Evolutionary conservation across 2,329 filamentous ascomycete species (phyloP), one percentile per base, ranked within the genome.

Genomic region (Paecilomyces fulvus): DNA sequence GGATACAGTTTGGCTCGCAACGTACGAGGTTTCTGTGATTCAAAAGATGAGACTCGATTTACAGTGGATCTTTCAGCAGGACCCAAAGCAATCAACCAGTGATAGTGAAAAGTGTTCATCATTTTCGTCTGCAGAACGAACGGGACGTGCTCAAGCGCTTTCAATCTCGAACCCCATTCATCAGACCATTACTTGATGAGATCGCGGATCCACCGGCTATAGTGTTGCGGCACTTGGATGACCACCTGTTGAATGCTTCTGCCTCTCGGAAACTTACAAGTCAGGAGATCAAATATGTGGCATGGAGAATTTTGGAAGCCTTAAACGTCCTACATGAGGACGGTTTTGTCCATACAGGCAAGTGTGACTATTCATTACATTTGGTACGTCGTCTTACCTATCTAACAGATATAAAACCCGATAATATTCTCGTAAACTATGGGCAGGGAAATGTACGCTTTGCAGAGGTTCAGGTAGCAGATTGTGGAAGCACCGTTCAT

Each of bases 181-280:
- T 54, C 46, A 43, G 53, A n/a, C 37, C 53, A 20, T 54, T 54
- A 8, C 20, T 54, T 49, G 53, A 54, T 48, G 52, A 54, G 33
- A 31, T 54, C 10, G 21, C 53, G 2, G 43, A 54, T 31, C 53
- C 53, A 31, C 43, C 52, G 2, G 52, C 52, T 20, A 54, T 54
- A 54, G 37, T 54, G 6, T 54, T 54, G 11, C 30, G 48, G 23
- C 23, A 54, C 31, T 14, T 54, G 21, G 12, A 49, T 31, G 37
- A 49, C 23, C 52, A 54, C 33, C 37, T 54, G 43, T 17, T 53
- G 52, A 53, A 53, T 53, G 30, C 52, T 43, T 53, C 52, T n/a
- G 31, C n/a, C 17, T 30, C 30, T 30, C 12, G 23, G 30, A 33
- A 30, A 48, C 31, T 53, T 43, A 53, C 30, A 21, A 53, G 48